Evolutionary conservation across 208 protist genomes (phyloP), one percentile per base, ranked within the genome.

Genomic region (Endotrypanum monterogeii): DNA sequence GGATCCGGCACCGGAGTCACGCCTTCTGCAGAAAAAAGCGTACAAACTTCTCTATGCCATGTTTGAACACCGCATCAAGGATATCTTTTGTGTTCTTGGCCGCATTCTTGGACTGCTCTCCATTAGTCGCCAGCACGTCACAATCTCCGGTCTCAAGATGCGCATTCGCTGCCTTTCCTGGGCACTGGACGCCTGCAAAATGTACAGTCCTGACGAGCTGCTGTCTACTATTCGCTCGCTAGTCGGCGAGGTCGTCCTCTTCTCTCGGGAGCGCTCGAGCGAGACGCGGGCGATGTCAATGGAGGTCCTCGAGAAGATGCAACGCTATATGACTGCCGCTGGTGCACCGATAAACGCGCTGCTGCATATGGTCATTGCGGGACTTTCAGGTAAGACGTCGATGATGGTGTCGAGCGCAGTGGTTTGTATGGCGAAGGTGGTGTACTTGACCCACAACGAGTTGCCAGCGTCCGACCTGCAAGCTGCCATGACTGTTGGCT

Each of bases 1-100:
- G 75, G 89, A 96, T 71, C 90, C 85, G 60, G 65, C 87, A 48
- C 89, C 90, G 39, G 87, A 93, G 71, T 93, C 86, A 16, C 88
- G 90, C 6, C 76, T 94, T 50, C 78, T 96, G 67, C 92, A 96
- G 79, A 96, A 96, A 79, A 96, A 96, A 66, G 92, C 92, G 2
- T 96, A 96, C 84, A 96, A 96, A 79, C 82, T 96, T 61, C 87
- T 96, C 66, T 89, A 87, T 52, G 68, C 88, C 60, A 89, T 96
- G 81, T 94, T 96, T 73, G 92, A 96, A 74, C 73, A 94, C 74
- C 86, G 90, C 67, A 83, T 92, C 12, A 86, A 87, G 70, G 92
- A 96, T 67, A 84, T 96, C 54, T 89, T 90, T 37, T 83, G 80
- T 23, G 60, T 96, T 4, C 86, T 96, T 69, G 77, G 83, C 23